phyloP scores from a whole-genome alignment of 768 basidiomycete genomes.

The Lentinus tigrinus region DNA sequence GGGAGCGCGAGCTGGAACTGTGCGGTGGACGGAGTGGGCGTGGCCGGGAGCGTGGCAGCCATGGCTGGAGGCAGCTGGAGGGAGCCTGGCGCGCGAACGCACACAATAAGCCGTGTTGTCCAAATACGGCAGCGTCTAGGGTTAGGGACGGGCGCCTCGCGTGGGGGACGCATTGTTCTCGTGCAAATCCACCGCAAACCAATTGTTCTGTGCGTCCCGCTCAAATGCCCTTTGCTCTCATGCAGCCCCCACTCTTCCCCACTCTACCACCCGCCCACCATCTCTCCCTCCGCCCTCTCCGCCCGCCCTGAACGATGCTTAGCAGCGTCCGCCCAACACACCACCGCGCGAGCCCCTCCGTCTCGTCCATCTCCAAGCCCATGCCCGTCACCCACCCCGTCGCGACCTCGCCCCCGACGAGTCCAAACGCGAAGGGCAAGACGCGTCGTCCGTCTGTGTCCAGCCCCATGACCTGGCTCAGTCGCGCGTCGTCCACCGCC shows the following conservation, averaged over 20 bases:
- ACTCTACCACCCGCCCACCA: slow-evolving; percentile 1
- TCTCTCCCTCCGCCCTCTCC: slow-evolving; percentile 10
- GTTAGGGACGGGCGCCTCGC: slow-evolving; percentile 7
- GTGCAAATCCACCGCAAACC: not conserved
- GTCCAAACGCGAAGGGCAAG: slow-evolving; percentile 22
- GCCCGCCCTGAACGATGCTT: slow-evolving; percentile 11
- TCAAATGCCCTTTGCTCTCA: slow-evolving; percentile 14
- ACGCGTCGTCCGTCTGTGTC: slow-evolving; percentile 38
- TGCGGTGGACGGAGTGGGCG: slow-evolving; percentile 16
- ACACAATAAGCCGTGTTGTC: slow-evolving; percentile 5
- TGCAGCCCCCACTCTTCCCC: not conserved
- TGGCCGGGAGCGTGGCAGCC: slow-evolving; percentile 12
- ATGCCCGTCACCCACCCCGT: slow-evolving; percentile 12
- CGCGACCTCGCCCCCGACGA: slow-evolving; percentile 29
- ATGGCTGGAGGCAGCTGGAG: too few relatives aligned
- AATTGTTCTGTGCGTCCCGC: slow-evolving; percentile 13
- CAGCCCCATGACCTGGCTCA: slow-evolving; percentile 44
- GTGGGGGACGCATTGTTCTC: slow-evolving; percentile 17
- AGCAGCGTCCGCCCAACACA: slow-evolving; percentile 1
- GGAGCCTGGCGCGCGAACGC: not conserved
- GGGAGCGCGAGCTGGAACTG: slow-evolving; percentile 44
- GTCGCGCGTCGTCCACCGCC: slow-evolving; percentile 35
- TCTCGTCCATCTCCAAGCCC: slow-evolving; percentile 20
- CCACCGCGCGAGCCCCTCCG: slow-evolving; percentile 10
- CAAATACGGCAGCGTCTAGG: not conserved